phyloP scores from a whole-genome alignment of 2,329 filamentous ascomycete genomes.

The Lecanicillium sp. region DNA sequence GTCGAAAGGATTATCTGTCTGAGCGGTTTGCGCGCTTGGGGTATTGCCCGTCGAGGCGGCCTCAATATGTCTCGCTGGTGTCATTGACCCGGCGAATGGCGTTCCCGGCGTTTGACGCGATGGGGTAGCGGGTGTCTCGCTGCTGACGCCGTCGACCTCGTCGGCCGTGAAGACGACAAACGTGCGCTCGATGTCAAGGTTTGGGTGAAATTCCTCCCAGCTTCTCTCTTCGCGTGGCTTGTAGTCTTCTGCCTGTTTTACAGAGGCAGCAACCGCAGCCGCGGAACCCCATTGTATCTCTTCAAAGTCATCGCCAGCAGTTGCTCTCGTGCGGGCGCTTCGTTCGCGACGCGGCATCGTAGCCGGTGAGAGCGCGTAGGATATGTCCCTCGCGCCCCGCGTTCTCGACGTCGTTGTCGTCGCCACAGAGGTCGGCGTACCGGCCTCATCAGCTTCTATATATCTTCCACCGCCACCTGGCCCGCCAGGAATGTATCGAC shows the following conservation, averaged over 20 bases:
- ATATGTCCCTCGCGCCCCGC: constrained; percentile 37
- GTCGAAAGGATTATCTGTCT: constrained; percentile 23
- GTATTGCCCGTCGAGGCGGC: constrained; percentile 34
- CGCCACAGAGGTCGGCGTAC: constrained; percentile 38
- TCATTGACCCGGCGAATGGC: constrained; percentile 35
- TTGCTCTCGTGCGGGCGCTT: constrained; percentile 45
- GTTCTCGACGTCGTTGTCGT: constrained; percentile 43
- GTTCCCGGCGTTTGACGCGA: constrained; percentile 27
- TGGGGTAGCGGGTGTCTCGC: constrained; percentile 31
- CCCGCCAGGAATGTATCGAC: constrained; percentile 78
- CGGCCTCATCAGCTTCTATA: constrained; percentile 60
- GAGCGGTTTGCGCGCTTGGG: constrained; percentile 27
- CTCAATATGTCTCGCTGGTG: constrained; percentile 38
- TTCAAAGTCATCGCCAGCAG: constrained; percentile 45
- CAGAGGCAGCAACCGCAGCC: constrained; percentile 80
- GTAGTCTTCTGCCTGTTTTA: constrained; percentile 90
- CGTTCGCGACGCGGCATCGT: constrained; percentile 48
- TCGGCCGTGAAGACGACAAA: constrained; percentile 75
- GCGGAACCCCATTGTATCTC: constrained; percentile 74
- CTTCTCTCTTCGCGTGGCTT: constrained; percentile 94
- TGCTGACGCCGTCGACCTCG: constrained; percentile 70
- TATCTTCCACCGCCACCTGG: constrained; percentile 81
- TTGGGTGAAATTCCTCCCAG: constrained; percentile 96
- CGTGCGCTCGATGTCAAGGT: constrained; percentile 78
- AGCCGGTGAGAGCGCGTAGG: constrained; percentile 27